These are phyloP conservation scores for Phaeosphaeriaceae sp. DNA, from an alignment of 2,329 filamentous ascomycete species.

Conservation along the genomic window DNA sequence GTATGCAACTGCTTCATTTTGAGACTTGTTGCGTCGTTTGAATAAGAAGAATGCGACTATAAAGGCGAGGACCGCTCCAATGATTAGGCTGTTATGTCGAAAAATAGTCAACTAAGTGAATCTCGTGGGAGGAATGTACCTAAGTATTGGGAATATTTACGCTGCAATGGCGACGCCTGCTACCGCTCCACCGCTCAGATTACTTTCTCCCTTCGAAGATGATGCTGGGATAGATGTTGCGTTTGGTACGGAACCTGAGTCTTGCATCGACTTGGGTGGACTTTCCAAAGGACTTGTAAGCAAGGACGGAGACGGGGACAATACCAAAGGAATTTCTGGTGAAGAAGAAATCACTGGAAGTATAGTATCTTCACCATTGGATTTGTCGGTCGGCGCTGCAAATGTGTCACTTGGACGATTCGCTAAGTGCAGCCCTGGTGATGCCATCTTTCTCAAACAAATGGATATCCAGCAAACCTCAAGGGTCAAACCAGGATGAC, in stretches of 20 bases:
- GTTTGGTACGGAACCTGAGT: neutral
- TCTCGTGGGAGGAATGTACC: too few relatives aligned
- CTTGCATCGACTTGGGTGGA: neutral
- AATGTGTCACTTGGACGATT: too few relatives aligned
- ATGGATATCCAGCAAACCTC: neutral
- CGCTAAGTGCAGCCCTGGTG: neutral
- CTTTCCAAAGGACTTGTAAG: too few relatives aligned
- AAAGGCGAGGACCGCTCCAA: slow-evolving; percentile 39
- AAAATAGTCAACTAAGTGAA: neutral
- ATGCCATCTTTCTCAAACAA: neutral
- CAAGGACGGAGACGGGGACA: too few relatives aligned
- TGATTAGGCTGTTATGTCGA: slow-evolving; percentile 13
- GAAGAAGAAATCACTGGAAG: too few relatives aligned
- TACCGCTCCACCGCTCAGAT: slow-evolving; percentile 21
- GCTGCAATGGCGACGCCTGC: slow-evolving; percentile 31
- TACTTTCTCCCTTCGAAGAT: neutral
- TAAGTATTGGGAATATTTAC: neutral
- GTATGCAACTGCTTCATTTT: slow-evolving; percentile 9
- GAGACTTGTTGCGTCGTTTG: slow-evolving; percentile 28
- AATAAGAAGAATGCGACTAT: slow-evolving; percentile 36
- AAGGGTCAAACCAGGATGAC: neutral
- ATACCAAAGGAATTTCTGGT: neutral
- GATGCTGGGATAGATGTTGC: neutral
- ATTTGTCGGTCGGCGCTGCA: too few relatives aligned
- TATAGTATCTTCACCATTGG: neutral